Evolutionary conservation across 2,329 filamentous ascomycete species (phyloP).

Genomic region (Raffaelea albimanens): DNA sequence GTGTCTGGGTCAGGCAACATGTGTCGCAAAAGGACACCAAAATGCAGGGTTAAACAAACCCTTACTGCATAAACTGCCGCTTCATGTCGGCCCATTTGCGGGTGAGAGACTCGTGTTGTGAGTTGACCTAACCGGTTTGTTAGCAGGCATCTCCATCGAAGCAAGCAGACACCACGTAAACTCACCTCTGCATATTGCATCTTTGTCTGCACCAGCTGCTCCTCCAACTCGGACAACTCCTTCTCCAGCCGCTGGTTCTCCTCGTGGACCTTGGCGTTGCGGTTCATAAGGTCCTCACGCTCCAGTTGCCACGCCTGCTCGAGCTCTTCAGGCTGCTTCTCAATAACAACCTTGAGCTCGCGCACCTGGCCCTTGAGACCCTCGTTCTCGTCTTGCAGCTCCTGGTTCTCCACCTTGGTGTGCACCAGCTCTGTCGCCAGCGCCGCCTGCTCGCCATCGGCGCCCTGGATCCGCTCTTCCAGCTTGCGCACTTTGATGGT

Average conservation of each 20-base stretch:
- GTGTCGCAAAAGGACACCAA: too few species aligned
- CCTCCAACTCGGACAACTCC: conserved; percentile 84
- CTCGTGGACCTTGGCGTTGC: conserved; percentile 87
- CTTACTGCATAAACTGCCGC: conserved; percentile 38
- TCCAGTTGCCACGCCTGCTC: conserved; percentile 74
- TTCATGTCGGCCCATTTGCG: conserved; percentile 71
- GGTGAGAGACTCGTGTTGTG: conserved; percentile 60
- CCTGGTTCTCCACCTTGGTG: conserved; percentile 88
- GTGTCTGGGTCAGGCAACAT: too few species aligned
- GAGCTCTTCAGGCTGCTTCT: conserved; percentile 81
- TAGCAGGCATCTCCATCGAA: background rate
- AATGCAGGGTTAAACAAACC: too few species aligned
- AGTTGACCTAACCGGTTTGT: conserved; percentile 48
- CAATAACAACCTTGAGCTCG: conserved; percentile 77
- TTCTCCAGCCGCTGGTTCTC: conserved; percentile 85
- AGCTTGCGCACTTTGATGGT: conserved; percentile 71
- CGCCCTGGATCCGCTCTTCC: conserved; percentile 79
- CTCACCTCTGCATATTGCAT: conserved; percentile 91
- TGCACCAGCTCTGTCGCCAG: conserved; percentile 86
- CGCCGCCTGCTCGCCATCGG: conserved; percentile 82
- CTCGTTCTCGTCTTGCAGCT: conserved; percentile 82
- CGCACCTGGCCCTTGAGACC: conserved; percentile 74
- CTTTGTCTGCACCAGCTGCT: conserved; percentile 85
- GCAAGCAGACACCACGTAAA: conserved; percentile 12
- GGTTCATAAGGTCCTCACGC: conserved; percentile 84